Evolutionary conservation across 2,329 filamentous ascomycete species (phyloP).

Genomic region (Aspergillus neotritici): DNA sequence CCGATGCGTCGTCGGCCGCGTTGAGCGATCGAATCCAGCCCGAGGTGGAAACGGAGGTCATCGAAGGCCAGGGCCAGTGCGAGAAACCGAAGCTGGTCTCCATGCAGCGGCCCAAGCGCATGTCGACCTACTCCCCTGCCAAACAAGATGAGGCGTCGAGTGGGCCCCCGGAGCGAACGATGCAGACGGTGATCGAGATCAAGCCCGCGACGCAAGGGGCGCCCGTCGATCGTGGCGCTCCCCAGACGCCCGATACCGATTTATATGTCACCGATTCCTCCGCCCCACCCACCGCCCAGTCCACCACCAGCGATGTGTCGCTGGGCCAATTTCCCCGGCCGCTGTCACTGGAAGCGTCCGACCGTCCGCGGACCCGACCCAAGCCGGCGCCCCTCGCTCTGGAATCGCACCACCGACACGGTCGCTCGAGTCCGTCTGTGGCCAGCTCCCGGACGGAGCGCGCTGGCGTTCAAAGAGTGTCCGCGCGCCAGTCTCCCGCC

Average conservation of each 20-base stretch:
- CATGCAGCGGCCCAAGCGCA: slow-evolving; percentile 27
- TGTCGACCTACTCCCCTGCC: slow-evolving; percentile 21
- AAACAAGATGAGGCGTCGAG: slow-evolving; percentile 16
- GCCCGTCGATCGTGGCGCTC: slow-evolving; percentile 4
- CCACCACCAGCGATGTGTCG: slow-evolving; percentile 3
- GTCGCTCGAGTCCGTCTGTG: slow-evolving; percentile 17
- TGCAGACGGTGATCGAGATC: slow-evolving; percentile 15
- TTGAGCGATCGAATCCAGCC: slow-evolving; percentile 13
- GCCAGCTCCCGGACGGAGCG: slow-evolving; percentile 29
- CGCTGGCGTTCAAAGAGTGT: slow-evolving; percentile 38
- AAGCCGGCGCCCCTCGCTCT: slow-evolving; percentile 23
- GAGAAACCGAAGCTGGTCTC: slow-evolving; percentile 25
- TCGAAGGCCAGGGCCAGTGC: slow-evolving; percentile 29
- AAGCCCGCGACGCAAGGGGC: slow-evolving; percentile 24
- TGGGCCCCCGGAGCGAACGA: slow-evolving; percentile 16
- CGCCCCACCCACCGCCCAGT: slow-evolving; percentile 5
- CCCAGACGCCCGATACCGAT: slow-evolving; percentile 6
- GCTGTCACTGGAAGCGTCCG: slow-evolving; percentile 28
- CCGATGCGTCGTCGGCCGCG: slow-evolving; percentile 17
- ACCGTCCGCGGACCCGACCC: slow-evolving; percentile 22
- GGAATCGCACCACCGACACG: slow-evolving; percentile 20
- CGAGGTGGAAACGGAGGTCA: slow-evolving; percentile 21
- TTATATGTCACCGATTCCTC: slow-evolving; percentile 5
- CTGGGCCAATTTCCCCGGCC: slow-evolving; percentile 17
- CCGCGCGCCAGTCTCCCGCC: slow-evolving; percentile 26